phyloP scores from a whole-genome alignment of 2,329 filamentous ascomycete genomes.

The Lachnellula cervina region DNA sequence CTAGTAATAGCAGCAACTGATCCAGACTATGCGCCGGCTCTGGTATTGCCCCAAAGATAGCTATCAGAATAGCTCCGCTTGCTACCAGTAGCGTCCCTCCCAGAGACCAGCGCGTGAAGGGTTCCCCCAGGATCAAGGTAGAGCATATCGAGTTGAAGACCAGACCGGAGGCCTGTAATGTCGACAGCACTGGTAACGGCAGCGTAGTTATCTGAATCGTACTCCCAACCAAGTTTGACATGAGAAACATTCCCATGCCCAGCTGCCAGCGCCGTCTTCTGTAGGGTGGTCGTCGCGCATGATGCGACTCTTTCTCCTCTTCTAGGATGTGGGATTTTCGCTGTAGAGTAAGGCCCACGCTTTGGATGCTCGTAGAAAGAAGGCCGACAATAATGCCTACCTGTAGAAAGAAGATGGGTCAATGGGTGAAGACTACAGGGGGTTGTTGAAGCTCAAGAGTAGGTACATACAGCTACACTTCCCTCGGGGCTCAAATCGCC shows the following conservation, averaged over 20 bases:
- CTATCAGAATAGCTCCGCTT: conserved; percentile 83
- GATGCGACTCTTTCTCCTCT: conserved; percentile 78
- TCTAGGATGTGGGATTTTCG: conserved; percentile 97
- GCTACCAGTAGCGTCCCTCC: conserved; percentile 86
- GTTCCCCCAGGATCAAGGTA: conserved; percentile 84
- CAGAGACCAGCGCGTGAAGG: conserved; percentile 91
- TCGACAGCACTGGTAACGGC: conserved; percentile 88
- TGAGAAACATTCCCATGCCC: conserved; percentile 95
- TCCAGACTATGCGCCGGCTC: conserved; percentile 85
- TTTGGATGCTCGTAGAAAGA: conserved; percentile 90
- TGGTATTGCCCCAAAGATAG: conserved; percentile 87
- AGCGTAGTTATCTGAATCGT: conserved; percentile 97
- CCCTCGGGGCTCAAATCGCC: conserved; percentile 73
- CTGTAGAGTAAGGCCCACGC: conserved; percentile 89
- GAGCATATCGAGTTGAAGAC: conserved; percentile 99
- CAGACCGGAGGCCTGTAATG: conserved; percentile 88
- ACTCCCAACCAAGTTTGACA: conserved; percentile 90
- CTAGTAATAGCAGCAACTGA: conserved; percentile 74
- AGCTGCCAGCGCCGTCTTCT: conserved; percentile 90
- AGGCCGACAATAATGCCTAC: conserved; percentile 91
- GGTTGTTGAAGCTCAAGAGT: background rate
- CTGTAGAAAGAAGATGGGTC: conserved; percentile 41
- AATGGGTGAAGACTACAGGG: conserved; percentile 8
- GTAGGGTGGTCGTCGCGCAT: conserved; percentile 80
- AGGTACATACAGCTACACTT: conserved; percentile 64